Base-by-base conservation (phyloP, 2,329 filamentous ascomycete genomes). In the Arthrocladium fulminans region DNA sequence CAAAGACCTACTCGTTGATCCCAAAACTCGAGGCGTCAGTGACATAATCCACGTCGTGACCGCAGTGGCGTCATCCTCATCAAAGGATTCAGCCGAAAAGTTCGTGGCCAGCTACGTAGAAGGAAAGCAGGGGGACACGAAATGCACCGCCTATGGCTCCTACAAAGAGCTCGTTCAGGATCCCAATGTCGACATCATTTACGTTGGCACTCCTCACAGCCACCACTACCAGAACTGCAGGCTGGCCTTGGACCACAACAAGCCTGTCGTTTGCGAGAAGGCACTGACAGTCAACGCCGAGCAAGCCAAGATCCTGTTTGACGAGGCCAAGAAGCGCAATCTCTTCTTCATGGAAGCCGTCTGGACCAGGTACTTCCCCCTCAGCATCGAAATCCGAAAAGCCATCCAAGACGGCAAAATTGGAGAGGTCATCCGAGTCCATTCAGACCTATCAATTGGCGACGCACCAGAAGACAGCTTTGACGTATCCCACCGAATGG, bases 221-320 rank as follows among this genome's bases (percentile, higher is more conserved):
- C 88, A 94, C 66, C 88, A 95, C 71, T 94, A 89, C 71, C 87
- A 94, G 65, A 90, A 95, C 68, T 78, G 80, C 54, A 86, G 88
- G 79, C 76, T 94, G n/a, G 84, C 82, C 37, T 74, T 95, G 32
- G 77, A 86, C 56, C 85, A 84, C 6, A 85, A 86, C 60, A 95
- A 94, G 74, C 77, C 90, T 60, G 87, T 95, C 24, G 77, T 95
- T 27, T 94, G 88, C 66, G 88, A 95, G 67, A 95, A 95, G 73
- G 80, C 88, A 0, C 83, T 95, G 59, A 94, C 88, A 1, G 85
- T 90, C 54, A 94, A 84, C 54, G 87, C 84, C 2, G 73, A 79
- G 8, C 88, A 95, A 68, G 73, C 84, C 20, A 79, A 78, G 66
- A 80, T 80, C 63, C 74, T 95, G 22, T 77, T 83, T 44, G 79